Conservation (phyloP, 1,284 basidiomycete genomes). For the Fomes fomentarius region DNA sequence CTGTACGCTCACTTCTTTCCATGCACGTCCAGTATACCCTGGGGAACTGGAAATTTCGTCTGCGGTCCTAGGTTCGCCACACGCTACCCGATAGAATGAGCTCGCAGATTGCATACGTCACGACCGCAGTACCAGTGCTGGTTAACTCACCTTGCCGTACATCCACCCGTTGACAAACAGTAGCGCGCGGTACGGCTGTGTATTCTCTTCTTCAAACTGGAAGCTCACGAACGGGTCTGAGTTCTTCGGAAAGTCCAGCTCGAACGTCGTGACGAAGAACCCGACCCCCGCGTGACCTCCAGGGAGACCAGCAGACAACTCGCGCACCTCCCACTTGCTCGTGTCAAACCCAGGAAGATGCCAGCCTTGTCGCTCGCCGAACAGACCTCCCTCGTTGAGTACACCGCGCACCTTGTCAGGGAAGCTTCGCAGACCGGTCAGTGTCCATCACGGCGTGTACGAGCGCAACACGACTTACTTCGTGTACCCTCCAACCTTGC, state of each 20-base stretch:
- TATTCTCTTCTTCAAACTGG: slow-evolving; percentile 54
- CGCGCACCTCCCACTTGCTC: slow-evolving; percentile 57
- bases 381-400: slow-evolving; percentile 82
- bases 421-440: slow-evolving; percentile 43
- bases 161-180: slow-evolving; percentile 87
- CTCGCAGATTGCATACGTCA: too few species aligned
- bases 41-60: slow-evolving; percentile 75
- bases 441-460: not conserved
- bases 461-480: slow-evolving; percentile 43
- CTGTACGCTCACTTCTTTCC: slow-evolving; percentile 63
- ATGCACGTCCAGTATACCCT: slow-evolving; percentile 73
- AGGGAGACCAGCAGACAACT: slow-evolving; percentile 61
- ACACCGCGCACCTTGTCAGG: slow-evolving; percentile 71
- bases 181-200: slow-evolving; percentile 69
- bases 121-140: too few species aligned
- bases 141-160: slow-evolving; percentile 81
- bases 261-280: slow-evolving; percentile 78
- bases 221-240: slow-evolving; percentile 71
- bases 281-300: slow-evolving; percentile 63
- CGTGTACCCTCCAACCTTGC: slow-evolving; percentile 78
- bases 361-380: slow-evolving; percentile 80
- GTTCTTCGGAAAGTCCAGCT: slow-evolving; percentile 58
- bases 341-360: slow-evolving; percentile 78
- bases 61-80: slow-evolving; percentile 56
- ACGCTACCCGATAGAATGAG: slow-evolving; percentile 28